Evolutionary conservation across 176 grass and related monocot genomes (phyloP).

Genomic region (Aegilops tauschii): DNA sequence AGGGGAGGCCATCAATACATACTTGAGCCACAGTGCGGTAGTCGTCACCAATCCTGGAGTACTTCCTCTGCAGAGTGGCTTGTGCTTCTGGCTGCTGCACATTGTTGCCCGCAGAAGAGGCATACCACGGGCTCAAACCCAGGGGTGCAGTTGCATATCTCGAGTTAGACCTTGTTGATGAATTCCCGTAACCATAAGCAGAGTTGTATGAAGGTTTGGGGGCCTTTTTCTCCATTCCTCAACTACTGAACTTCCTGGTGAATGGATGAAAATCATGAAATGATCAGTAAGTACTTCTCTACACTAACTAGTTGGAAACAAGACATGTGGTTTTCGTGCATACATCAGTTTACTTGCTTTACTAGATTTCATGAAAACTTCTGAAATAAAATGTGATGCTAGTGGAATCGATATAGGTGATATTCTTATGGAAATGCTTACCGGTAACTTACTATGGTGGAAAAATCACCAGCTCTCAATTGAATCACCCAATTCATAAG

Average conservation of each 20-base stretch:
- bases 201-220: conserved; percentile 38
- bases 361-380: no score
- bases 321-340: background rate
- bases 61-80: conserved; percentile 58
- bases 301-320: background rate
- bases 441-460: no score
- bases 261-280: background rate
- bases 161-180: conserved; percentile 39
- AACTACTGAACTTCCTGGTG: conserved; percentile 12
- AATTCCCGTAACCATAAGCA: conserved; percentile 40
- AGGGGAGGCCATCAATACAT: background rate
- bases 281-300: background rate
- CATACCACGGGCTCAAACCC: conserved; percentile 40
- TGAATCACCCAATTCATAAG: no score
- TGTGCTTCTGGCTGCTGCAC: conserved; percentile 54
- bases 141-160: conserved; percentile 47
- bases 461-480: no score
- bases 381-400: background rate
- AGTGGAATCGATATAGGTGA: no score
- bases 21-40: conserved; percentile 77
- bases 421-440: no score
- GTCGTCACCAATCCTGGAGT: conserved; percentile 81
- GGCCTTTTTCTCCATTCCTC: conserved; percentile 45
- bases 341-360: background rate
- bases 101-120: conserved; percentile 34